Evolutionary conservation across 192 early-diverging fungal species (phyloP).

Genomic region (Ambispora gerdemannii): DNA sequence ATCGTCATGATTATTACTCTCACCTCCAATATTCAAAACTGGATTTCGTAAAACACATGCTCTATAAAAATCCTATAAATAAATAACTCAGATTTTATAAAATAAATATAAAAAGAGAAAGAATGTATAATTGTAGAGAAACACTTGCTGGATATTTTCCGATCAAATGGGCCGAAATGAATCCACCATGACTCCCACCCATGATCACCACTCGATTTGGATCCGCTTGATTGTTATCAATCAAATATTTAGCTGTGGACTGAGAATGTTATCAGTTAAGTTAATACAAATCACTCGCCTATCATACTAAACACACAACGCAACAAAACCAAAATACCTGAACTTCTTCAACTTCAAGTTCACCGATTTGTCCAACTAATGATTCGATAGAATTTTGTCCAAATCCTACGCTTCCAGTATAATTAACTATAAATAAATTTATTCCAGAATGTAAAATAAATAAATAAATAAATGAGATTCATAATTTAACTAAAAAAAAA

Average conservation of each 20-base stretch:
- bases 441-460: neutral
- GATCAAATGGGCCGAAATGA: constrained; percentile 58
- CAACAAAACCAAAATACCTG: constrained; percentile 37
- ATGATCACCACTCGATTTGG: constrained; percentile 48
- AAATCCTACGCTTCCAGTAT: constrained; percentile 74
- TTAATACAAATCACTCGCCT: too few relatives aligned
- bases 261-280: too few relatives aligned
- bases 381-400: constrained; percentile 65
- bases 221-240: constrained; percentile 45
- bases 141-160: constrained; percentile 40
- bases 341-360: constrained; percentile 64
- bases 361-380: constrained; percentile 65
- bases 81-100: constrained; percentile 13
- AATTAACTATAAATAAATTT: constrained; percentile 62
- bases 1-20: neutral
- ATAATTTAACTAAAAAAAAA: neutral
- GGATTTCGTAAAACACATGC: constrained; percentile 71
- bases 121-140: too few relatives aligned
- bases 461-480: neutral
- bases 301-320: too few relatives aligned
- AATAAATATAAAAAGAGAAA: too few relatives aligned
- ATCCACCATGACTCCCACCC: constrained; percentile 77
- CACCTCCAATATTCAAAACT: constrained; percentile 59
- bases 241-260: constrained; percentile 35
- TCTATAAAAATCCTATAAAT: constrained; percentile 56